phyloP scores from a whole-genome alignment of 2,329 filamentous ascomycete species.

The Chlorencoelia australis region DNA sequence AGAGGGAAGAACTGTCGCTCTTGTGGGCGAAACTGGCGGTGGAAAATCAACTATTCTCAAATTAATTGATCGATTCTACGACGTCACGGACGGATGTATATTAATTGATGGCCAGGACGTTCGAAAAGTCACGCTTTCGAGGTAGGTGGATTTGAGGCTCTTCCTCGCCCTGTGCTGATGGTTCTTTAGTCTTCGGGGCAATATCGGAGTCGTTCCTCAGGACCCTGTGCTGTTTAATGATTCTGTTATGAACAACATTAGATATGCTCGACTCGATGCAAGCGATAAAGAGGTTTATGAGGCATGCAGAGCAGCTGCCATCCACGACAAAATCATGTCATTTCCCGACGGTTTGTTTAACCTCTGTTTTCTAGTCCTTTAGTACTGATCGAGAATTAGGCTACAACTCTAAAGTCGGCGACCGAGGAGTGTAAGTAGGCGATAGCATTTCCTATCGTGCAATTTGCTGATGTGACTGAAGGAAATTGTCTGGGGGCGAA shows the following conservation, averaged over 20 bases:
- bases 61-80: constrained; percentile 37
- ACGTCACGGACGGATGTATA: constrained; percentile 31
- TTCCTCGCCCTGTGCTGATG: no score
- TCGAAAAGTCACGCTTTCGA: constrained; percentile 34
- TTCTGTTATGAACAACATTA: constrained; percentile 33
- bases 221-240: constrained; percentile 46
- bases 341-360: constrained; percentile 47
- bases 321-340: constrained; percentile 45
- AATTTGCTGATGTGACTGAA: constrained; percentile 47
- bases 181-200: constrained; percentile 27
- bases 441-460: not conserved
- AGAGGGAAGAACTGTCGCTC: constrained; percentile 32
- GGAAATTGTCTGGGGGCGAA: constrained; percentile 80
- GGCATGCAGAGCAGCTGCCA: constrained; percentile 47
- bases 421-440: constrained; percentile 39
- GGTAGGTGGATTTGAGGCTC: no score
- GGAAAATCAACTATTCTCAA: constrained; percentile 36
- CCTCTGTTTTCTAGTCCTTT: not conserved
- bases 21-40: constrained; percentile 37
- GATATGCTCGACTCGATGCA: constrained; percentile 23
- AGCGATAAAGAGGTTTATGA: constrained; percentile 28
- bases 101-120: constrained; percentile 30
- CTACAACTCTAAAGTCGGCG: constrained; percentile 37
- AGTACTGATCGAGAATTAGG: constrained; percentile 7
- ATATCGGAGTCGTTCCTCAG: constrained; percentile 47